phyloP scores from a whole-genome alignment of 176 grass and related monocot species.

The Neostapfia colusana region DNA sequence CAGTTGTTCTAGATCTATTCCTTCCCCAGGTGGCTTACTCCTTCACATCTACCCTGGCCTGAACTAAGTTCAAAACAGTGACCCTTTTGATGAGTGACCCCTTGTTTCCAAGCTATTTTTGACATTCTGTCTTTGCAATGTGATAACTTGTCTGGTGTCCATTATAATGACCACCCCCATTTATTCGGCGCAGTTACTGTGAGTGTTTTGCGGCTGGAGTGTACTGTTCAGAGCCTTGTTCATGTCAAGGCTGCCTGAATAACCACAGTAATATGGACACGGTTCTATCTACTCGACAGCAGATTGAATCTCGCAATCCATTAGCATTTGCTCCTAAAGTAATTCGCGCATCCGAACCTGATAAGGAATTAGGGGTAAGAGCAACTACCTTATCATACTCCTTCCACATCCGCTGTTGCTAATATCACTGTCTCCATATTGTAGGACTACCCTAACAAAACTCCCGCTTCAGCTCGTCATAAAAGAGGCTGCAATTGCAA shows the following conservation, averaged over 20 bases:
- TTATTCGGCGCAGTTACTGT: constrained; percentile 66
- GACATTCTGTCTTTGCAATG: neutral
- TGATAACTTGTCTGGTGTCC: constrained; percentile 12
- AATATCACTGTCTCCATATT: constrained; percentile 30
- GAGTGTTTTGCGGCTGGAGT: constrained; percentile 98
- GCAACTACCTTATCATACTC: constrained; percentile 9
- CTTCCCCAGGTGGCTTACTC: neutral
- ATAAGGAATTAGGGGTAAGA: constrained; percentile 71
- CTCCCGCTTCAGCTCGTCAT: constrained; percentile 93
- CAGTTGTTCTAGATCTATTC: neutral
- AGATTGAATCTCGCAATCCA: constrained; percentile 97
- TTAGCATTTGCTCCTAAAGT: constrained; percentile 99
- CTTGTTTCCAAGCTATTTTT: constrained; percentile 16
- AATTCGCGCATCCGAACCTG: constrained; percentile 70
- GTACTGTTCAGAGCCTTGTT: constrained; percentile 91
- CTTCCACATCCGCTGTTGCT: constrained; percentile 32
- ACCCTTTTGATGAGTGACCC: constrained; percentile 13
- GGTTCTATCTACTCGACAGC: constrained; percentile 82
- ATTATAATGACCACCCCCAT: neutral
- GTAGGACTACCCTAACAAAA: constrained; percentile 83
- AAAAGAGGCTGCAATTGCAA: constrained; percentile 99
- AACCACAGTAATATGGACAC: constrained; percentile 71
- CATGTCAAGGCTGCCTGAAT: constrained; percentile 84
- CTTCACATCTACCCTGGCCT: neutral
- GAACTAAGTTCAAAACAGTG: neutral